Conservation (phyloP, 2,329 filamentous ascomycete genomes). For the Hymenoscyphus scutula region DNA sequence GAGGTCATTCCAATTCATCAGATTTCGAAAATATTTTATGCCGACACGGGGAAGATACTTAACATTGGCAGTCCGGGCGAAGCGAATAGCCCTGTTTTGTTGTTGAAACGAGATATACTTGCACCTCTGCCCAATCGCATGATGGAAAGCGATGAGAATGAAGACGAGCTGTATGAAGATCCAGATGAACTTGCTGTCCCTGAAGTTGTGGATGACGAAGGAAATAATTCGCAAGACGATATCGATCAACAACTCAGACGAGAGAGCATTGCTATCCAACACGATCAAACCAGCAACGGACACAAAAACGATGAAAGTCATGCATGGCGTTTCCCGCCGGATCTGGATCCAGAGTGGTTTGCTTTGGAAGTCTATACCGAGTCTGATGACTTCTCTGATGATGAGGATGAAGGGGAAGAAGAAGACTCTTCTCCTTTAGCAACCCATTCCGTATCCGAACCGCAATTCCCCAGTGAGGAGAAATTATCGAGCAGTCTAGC, state of each 20-base stretch:
- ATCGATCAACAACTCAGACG: constrained; percentile 33
- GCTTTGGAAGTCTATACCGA: constrained; percentile 71
- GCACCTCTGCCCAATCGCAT: constrained; percentile 65
- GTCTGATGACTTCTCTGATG: constrained; percentile 50
- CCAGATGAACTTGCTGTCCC: constrained; percentile 10
- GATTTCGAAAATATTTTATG: constrained; percentile 75
- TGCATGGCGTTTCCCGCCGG: constrained; percentile 56
- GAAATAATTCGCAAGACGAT: constrained; percentile 36
- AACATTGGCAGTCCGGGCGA: constrained; percentile 68
- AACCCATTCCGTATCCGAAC: constrained; percentile 22
- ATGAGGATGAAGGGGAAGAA: constrained; percentile 41
- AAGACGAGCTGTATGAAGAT: constrained; percentile 24
- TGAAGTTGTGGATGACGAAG: constrained; percentile 15
- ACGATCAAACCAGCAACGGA: constrained; percentile 13
- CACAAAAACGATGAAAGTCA: constrained; percentile 9
- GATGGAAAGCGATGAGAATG: constrained; percentile 46
- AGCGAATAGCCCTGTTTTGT: constrained; percentile 63
- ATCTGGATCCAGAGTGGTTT: constrained; percentile 72
- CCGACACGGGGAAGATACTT: constrained; percentile 71
- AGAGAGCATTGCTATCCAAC: constrained; percentile 32
- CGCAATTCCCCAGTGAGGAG: constrained; percentile 9
- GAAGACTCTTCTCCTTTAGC: constrained; percentile 26
- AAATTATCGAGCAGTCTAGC: constrained; percentile 23
- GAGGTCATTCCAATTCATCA: constrained; percentile 69
- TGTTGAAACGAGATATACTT: constrained; percentile 66